phyloP scores from a whole-genome alignment of 2,329 filamentous ascomycete genomes.

The Neofusicoccum laricinum region DNA sequence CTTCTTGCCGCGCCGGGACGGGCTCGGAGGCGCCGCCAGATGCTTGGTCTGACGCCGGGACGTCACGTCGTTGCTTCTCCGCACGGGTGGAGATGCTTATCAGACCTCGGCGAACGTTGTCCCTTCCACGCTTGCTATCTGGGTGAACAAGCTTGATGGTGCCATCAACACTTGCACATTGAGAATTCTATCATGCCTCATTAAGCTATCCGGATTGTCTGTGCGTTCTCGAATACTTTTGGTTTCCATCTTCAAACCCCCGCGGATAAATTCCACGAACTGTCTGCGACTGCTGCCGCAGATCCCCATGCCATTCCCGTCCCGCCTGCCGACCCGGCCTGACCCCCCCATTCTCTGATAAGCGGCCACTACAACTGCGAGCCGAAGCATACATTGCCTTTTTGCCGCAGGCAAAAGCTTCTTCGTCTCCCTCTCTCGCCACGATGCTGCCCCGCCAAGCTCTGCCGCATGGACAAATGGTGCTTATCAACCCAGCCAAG shows the following conservation, averaged over 20 bases:
- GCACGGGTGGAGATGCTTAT: constrained; percentile 4
- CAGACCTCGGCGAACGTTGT: not conserved
- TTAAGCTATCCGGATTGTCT: no score
- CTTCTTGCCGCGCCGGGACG: not conserved
- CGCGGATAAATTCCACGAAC: no score
- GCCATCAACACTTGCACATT: not conserved
- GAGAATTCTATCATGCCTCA: no score
- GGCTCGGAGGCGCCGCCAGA: not conserved
- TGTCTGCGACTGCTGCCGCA: not conserved
- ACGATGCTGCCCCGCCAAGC: not conserved
- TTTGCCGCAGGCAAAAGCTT: not conserved
- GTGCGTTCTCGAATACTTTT: no score
- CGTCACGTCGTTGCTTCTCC: not conserved
- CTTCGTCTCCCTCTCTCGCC: not conserved
- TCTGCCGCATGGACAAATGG: not conserved
- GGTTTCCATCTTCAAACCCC: no score
- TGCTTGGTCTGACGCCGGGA: not conserved
- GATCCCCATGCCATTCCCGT: not conserved
- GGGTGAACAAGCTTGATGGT: not conserved
- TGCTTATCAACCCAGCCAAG: not conserved
- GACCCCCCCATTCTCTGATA: constrained; percentile 8
- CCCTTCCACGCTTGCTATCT: not conserved
- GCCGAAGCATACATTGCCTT: not conserved
- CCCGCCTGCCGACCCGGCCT: not conserved
- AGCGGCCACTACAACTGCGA: not conserved